phyloP scores from a whole-genome alignment of 805 yeast species.

The Yarrowia sp. region DNA sequence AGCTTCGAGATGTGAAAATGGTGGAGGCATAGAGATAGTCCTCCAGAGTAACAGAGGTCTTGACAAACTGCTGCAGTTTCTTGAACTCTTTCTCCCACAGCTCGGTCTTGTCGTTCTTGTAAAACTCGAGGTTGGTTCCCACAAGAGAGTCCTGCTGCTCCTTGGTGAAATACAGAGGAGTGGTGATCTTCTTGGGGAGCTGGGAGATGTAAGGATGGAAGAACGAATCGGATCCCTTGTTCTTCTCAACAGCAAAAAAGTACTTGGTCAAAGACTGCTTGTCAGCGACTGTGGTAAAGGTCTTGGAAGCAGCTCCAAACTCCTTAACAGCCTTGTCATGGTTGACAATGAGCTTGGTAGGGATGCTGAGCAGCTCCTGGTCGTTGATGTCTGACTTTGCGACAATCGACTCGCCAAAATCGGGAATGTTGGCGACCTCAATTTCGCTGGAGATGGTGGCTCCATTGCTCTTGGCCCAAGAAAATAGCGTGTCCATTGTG shows the following conservation, averaged over 20 bases:
- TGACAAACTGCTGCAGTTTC: constrained; percentile 10
- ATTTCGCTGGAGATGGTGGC: constrained; percentile 17
- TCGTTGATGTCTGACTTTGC: constrained; percentile 28
- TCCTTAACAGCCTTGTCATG: constrained; percentile 29
- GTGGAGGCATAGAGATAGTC: constrained; percentile 69
- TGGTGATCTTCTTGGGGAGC: constrained; percentile 50
- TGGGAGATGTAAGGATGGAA: constrained; percentile 49
- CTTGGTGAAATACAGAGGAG: constrained; percentile 58
- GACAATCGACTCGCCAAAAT: constrained; percentile 29
- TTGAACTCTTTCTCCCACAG: constrained; percentile 57
- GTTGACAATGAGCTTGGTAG: constrained; percentile 31
- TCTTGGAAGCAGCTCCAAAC: constrained; percentile 26
- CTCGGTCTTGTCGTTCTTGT: constrained; percentile 49
- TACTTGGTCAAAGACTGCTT: constrained; percentile 23
- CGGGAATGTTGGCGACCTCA: constrained; percentile 3
- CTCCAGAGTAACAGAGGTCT: constrained; percentile 29
- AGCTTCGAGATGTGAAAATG: constrained; percentile 73
- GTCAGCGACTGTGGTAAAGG: neutral
- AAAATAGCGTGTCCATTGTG: constrained; percentile 19
- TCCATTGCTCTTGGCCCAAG: constrained; percentile 29
- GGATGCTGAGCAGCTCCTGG: constrained; percentile 25
- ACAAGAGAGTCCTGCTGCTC: constrained; percentile 51
- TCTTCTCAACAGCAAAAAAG: constrained; percentile 13
- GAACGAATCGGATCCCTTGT: constrained; percentile 23
- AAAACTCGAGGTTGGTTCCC: constrained; percentile 69